These are phyloP conservation scores for Auxenochlorella protothecoides DNA, from an alignment of 139 green algal species.

Conservation along the genomic window DNA sequence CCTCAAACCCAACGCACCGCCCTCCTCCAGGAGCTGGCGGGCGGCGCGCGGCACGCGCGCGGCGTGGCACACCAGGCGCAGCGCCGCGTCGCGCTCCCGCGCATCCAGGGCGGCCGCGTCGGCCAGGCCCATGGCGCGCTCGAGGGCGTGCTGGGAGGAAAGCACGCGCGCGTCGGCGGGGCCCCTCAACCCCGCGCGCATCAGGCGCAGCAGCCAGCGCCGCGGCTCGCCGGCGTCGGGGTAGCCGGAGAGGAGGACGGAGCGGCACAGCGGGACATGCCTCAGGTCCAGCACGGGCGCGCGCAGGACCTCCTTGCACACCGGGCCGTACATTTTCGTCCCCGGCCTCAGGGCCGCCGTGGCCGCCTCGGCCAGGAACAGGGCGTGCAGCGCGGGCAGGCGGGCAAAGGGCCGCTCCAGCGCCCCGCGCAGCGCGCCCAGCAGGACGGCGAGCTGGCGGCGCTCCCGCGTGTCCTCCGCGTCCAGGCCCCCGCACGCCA, in stretches of 20 bases:
- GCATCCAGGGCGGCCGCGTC: slow-evolving; percentile 8
- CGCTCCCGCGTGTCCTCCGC: slow-evolving; percentile 4
- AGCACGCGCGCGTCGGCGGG: slow-evolving; percentile 21
- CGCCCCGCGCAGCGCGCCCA: slow-evolving; percentile 28
- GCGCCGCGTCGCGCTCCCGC: background rate
- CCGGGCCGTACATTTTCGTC: slow-evolving; percentile 20
- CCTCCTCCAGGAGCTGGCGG: slow-evolving; percentile 9
- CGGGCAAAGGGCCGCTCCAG: slow-evolving; percentile 32
- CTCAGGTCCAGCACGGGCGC: slow-evolving; percentile 30
- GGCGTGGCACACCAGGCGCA: slow-evolving; percentile 18
- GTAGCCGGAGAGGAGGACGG: slow-evolving; percentile 19
- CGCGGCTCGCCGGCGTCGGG: slow-evolving; percentile 23
- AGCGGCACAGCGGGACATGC: slow-evolving; percentile 33
- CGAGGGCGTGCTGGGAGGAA: slow-evolving; percentile 16
- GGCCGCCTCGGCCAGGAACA: slow-evolving; percentile 46
- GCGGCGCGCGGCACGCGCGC: slow-evolving; percentile 15
- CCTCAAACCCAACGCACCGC: too few species aligned
- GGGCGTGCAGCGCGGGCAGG: slow-evolving; percentile 36
- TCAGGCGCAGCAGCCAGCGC: slow-evolving; percentile 47
- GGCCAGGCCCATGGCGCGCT: slow-evolving; percentile 38
- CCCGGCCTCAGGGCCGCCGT: slow-evolving; percentile 29
- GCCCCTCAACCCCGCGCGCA: slow-evolving; percentile 34
- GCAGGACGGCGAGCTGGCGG: slow-evolving; percentile 29
- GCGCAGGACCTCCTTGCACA: slow-evolving; percentile 39
- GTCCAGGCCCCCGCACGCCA: slow-evolving; percentile 5